Evolutionary conservation across 768 basidiomycete species (phyloP).

Genomic region (Mycena chlorophos): DNA sequence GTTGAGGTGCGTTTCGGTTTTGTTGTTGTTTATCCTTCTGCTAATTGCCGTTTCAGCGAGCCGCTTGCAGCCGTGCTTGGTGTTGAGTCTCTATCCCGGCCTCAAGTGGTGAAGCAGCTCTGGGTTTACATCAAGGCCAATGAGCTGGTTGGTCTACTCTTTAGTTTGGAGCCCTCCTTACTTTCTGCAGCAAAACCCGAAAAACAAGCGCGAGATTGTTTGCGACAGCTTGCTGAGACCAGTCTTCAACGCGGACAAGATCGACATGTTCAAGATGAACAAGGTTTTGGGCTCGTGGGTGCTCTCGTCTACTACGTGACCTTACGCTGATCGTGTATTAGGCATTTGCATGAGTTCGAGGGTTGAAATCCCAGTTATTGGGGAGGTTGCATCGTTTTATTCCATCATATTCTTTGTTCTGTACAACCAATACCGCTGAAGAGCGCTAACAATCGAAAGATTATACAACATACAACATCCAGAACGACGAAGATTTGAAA

Average conservation of each 20-base stretch:
- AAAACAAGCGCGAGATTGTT: slow-evolving; percentile 79
- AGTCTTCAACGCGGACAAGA: slow-evolving; percentile 77
- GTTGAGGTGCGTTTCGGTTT: slow-evolving; percentile 54
- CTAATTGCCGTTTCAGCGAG: slow-evolving; percentile 45
- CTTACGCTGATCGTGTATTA: no score
- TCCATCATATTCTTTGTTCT: not conserved
- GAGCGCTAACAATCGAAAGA: no score
- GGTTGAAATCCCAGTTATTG: slow-evolving; percentile 8
- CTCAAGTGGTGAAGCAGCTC: slow-evolving; percentile 86
- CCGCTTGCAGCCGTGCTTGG: slow-evolving; percentile 73
- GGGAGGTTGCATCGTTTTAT: not conserved
- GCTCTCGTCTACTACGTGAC: not conserved
- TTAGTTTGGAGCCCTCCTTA: not conserved
- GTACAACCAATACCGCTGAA: no score
- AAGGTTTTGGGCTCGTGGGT: slow-evolving; percentile 62
- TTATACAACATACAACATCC: no score
- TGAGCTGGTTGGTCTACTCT: slow-evolving; percentile 39
- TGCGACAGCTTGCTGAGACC: slow-evolving; percentile 74
- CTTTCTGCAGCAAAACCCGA: slow-evolving; percentile 64
- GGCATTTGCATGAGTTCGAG: slow-evolving; percentile 40
- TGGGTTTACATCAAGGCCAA: slow-evolving; percentile 88
- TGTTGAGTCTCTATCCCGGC: slow-evolving; percentile 71
- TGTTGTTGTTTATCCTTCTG: slow-evolving; percentile 7
- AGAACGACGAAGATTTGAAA: no score
- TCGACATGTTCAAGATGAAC: slow-evolving; percentile 97